Percentiles rank a stretch among this genome's conserved stretches.
Evolutionary conservation across 805 yeast species (phyloP).

Genomic region (Wickerhamiella vanderwaltii): DNA sequence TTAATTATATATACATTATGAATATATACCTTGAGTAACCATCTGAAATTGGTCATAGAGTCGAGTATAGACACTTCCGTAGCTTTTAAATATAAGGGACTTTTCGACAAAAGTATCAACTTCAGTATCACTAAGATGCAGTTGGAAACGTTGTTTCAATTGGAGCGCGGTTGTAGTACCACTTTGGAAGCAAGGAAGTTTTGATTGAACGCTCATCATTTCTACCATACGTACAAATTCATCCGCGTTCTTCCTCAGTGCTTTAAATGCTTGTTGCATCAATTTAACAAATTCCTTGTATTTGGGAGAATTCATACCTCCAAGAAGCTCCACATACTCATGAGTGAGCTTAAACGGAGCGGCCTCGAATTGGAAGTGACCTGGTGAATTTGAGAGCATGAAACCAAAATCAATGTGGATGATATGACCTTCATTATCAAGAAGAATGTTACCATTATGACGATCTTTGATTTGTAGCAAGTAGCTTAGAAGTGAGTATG

Average conservation of each 20-base stretch:
- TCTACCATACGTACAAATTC: conserved; percentile 75
- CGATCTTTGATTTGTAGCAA: conserved; percentile 90
- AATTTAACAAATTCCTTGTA: conserved; percentile 50
- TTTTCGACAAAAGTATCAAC: conserved; percentile 69
- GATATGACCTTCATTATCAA: conserved; percentile 89
- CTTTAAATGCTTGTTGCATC: conserved; percentile 61
- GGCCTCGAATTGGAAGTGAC: conserved; percentile 87
- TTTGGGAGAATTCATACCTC: conserved; percentile 55
- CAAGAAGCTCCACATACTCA: conserved; percentile 81
- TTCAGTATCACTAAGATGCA: conserved; percentile 60
- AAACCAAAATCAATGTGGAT: conserved; percentile 89
- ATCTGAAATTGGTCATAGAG: conserved; percentile 91
- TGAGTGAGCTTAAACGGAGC: conserved; percentile 89
- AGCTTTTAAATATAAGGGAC: conserved; percentile 61
- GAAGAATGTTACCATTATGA: conserved; percentile 96
- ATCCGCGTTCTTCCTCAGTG: conserved; percentile 60
- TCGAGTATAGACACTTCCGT: conserved; percentile 81
- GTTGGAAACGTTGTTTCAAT: conserved; percentile 68
- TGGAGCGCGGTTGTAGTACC: conserved; percentile 75
- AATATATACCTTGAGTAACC: conserved; percentile 86
- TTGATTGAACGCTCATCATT: conserved; percentile 84
- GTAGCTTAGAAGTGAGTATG: conserved; percentile 84
- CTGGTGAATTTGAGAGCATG: conserved; percentile 78
- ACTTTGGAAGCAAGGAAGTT: conserved; percentile 79
- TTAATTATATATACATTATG: not conserved